Evolutionary conservation across 371 early-diverging fungal genomes (phyloP).

Genomic region (Apophysomyces trapeziformis): DNA sequence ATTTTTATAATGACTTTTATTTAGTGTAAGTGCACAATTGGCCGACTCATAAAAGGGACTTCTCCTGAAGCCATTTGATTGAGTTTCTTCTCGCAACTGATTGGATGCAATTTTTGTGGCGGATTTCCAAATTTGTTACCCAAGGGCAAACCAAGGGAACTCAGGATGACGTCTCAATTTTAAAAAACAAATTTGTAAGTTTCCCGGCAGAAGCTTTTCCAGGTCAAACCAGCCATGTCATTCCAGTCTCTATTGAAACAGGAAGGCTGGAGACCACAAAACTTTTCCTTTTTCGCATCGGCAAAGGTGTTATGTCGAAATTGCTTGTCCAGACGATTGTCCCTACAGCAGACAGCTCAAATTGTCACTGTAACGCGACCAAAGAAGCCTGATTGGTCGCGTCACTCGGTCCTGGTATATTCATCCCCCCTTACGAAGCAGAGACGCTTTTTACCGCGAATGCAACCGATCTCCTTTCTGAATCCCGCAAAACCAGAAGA

Average conservation of each 20-base stretch:
- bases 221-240: constrained; percentile 22
- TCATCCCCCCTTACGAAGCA: too few relatives aligned
- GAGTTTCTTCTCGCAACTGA: too few relatives aligned
- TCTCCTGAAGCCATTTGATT: too few relatives aligned
- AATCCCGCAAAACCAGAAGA: neutral
- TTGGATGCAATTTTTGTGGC: too few relatives aligned
- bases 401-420: constrained; percentile 2
- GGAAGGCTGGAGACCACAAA: constrained; percentile 42
- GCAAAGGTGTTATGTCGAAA: constrained; percentile 32
- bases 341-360: constrained; percentile 4
- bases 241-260: constrained; percentile 34
- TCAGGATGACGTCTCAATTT: too few relatives aligned
- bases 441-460: neutral
- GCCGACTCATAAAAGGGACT: too few relatives aligned
- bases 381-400: constrained; percentile 11
- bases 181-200: too few relatives aligned
- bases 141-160: too few relatives aligned
- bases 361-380: neutral
- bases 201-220: too few relatives aligned
- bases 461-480: neutral
- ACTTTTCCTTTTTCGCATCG: constrained; percentile 26
- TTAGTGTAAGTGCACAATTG: too few relatives aligned
- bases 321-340: constrained; percentile 35
- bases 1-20: too few relatives aligned
- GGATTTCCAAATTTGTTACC: too few relatives aligned